Percentiles rank a stretch among this genome's conserved stretches.
Conservation (phyloP, 805 yeast species). For the Hanseniaspora vineae region DNA sequence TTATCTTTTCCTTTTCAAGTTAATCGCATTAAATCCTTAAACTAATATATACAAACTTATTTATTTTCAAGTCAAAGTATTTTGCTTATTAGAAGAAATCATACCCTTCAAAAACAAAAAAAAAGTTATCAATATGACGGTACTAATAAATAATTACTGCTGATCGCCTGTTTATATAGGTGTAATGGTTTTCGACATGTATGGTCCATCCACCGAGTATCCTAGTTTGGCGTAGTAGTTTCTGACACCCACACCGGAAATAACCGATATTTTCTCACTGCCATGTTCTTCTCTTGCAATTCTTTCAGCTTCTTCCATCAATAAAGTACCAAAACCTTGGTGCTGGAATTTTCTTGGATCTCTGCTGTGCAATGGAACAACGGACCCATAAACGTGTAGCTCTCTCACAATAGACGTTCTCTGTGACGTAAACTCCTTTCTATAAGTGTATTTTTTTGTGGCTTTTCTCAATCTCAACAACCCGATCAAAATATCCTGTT, state of each 20-base stretch:
- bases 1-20: too few relatives aligned
- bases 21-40: too few relatives aligned
- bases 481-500: conserved; percentile 90
- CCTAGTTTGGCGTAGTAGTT: conserved; percentile 91
- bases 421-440: conserved; percentile 75
- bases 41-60: neutral
- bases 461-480: conserved; percentile 79
- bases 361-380: conserved; percentile 88
- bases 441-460: conserved; percentile 73
- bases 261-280: conserved; percentile 79
- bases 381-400: conserved; percentile 93
- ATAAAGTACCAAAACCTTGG: conserved; percentile 93
- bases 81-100: neutral
- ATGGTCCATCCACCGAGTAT: conserved; percentile 88
- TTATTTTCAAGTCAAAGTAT: neutral
- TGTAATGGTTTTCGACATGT: conserved; percentile 63
- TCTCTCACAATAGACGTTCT: conserved; percentile 94
- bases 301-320: conserved; percentile 97
- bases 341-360: conserved; percentile 98
- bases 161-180: neutral
- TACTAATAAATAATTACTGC: neutral
- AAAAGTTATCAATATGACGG: too few relatives aligned
- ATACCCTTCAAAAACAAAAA: neutral
- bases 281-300: conserved; percentile 95
- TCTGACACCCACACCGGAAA: conserved; percentile 95